Conservation (phyloP, 805 yeast genomes). For the Lachancea mirantina region DNA sequence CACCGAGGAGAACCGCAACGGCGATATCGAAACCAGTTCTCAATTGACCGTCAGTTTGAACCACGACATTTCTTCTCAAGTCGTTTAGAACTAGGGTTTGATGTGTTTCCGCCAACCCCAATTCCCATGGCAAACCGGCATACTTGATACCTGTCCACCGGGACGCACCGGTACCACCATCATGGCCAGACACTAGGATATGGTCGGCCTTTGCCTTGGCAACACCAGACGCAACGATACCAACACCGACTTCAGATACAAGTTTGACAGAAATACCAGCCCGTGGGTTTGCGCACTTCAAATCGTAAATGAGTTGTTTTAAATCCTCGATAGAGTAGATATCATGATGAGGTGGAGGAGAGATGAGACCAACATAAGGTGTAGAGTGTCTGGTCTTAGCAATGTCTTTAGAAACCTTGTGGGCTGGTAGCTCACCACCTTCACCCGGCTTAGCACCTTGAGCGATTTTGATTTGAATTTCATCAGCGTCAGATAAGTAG, state of each 20-base stretch:
- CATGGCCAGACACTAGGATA: conserved; percentile 92
- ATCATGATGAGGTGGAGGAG: conserved; percentile 99
- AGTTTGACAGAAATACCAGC: conserved; percentile 94
- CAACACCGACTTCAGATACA: conserved; percentile 98
- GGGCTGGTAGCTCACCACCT: conserved; percentile 98
- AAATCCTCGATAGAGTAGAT: conserved; percentile 96
- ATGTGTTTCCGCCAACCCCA: conserved; percentile 96
- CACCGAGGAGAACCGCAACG: conserved; percentile 91
- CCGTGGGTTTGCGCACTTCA: conserved; percentile 94
- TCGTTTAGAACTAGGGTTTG: conserved; percentile 95
- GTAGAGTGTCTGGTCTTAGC: conserved; percentile 96
- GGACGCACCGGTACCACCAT: conserved; percentile 99
- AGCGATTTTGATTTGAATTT: conserved; percentile 96
- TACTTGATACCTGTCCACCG: conserved; percentile 94
- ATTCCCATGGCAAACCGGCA: conserved; percentile 98
- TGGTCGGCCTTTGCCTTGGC: conserved; percentile 99
- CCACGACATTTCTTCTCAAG: conserved; percentile 88
- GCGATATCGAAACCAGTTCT: conserved; percentile 97
- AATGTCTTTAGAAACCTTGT: conserved; percentile 79
- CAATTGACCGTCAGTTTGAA: conserved; percentile 97
- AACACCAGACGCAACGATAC: conserved; percentile 98
- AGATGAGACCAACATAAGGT: conserved; percentile 91
- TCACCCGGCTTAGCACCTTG: conserved; percentile 99
- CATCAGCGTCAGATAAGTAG: conserved; percentile 93
- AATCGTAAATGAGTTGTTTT: conserved; percentile 91